Evolutionary conservation across 371 early-diverging fungal genomes (phyloP).

Genomic region (Funneliformis caledonium): DNA sequence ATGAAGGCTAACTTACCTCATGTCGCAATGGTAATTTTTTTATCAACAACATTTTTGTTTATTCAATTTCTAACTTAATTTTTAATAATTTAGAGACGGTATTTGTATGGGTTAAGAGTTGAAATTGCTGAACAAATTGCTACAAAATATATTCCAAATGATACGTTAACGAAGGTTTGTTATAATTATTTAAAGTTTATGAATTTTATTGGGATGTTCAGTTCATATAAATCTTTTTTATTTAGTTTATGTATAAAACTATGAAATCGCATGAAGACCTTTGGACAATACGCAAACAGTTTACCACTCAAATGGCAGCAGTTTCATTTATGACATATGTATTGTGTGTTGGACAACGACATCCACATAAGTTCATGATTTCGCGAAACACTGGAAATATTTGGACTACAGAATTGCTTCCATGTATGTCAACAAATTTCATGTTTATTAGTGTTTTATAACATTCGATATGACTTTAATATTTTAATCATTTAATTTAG

Average conservation of each 20-base stretch:
- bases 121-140: constrained; percentile 84
- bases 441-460: neutral
- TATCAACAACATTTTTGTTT: neutral
- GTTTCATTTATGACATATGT: constrained; percentile 90
- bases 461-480: constrained; percentile 43
- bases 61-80: neutral
- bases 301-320: constrained; percentile 88
- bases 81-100: constrained; percentile 34
- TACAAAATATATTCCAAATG: constrained; percentile 77
- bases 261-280: constrained; percentile 83
- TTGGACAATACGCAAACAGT: constrained; percentile 92
- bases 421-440: constrained; percentile 52
- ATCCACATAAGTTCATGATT: constrained; percentile 88
- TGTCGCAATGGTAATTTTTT: constrained; percentile 45
- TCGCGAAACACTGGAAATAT: constrained; percentile 81
- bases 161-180: constrained; percentile 75
- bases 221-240: constrained; percentile 48
- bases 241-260: constrained; percentile 56
- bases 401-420: constrained; percentile 79
- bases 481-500: constrained; percentile 42
- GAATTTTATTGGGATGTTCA: neutral
- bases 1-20: constrained; percentile 57
- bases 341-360: constrained; percentile 83
- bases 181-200: neutral
- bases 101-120: constrained; percentile 71